Base-by-base conservation (phyloP, 306 rosid genomes). In the Malus domestica region DNA sequence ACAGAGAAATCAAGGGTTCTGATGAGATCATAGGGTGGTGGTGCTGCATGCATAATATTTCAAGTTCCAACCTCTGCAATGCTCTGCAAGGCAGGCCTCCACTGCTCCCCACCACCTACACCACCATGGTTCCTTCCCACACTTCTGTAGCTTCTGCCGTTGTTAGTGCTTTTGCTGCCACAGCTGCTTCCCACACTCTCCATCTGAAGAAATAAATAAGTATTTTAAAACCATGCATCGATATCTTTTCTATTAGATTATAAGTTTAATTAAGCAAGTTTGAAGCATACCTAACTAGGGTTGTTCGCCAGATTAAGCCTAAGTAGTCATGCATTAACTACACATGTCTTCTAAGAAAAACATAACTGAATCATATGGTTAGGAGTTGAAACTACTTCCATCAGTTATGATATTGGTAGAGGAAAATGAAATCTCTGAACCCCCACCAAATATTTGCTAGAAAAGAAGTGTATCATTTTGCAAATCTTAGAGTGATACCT, bases 1-100 rank as follows among this genome's bases (percentile, higher is more conserved):
- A 9, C 66, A n/a, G 52, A 59, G 40, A 32, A 29, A 61, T 40
- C 10, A 51, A 67, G n/a, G 52, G 61, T 33, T 35, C 54, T 52
- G 63, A 10, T 32, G 63, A 30, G 45, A 71, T 40, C 2, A 42
- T 42, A 42, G 12, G 45, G 45, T 42, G 45, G 45, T 42, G 12
- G 3, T 58, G 22, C 9, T 71, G 52, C 76, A 38, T 12, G n/a
- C 16, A 70, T 35, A 23, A 15, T 12, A 40, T 8, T 78, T 92
- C 88, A 89, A 77, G 83, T 90, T 81, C 96, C 96, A 82, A 88
- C 20, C 86, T 93, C 98, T 88, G 84, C 88, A 82, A 93, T 93
- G 89, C 97, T 93, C 67, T 91, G 98, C 85, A 93, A 88, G 54
- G 96, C 91, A 83, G 98, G 98, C 83, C 87, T 89, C 97, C 98